Conservation (phyloP, 441 rosid species). For the Croton laevigatus region DNA sequence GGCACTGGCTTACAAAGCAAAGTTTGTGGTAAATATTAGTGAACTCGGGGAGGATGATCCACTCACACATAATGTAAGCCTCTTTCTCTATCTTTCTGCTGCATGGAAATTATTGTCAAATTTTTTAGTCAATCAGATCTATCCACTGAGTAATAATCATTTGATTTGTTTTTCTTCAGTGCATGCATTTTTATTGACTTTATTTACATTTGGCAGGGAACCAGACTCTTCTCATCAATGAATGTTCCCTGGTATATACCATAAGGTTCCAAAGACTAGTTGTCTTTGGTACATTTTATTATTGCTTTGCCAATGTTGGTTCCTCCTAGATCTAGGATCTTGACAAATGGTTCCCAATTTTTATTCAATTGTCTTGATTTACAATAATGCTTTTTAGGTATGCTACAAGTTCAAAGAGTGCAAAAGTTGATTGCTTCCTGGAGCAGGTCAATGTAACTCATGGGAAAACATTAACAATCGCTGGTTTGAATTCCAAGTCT, state of each 20-base stretch:
- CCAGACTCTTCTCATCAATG: conserved; percentile 31
- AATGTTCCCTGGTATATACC: conserved; percentile 70
- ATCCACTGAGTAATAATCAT: neutral
- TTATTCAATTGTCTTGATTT: conserved; percentile 12
- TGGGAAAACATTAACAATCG: conserved; percentile 47
- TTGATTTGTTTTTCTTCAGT: conserved; percentile 4
- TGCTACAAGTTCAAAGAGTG: conserved; percentile 35
- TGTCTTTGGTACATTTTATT: conserved; percentile 23
- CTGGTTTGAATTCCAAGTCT: conserved; percentile 41
- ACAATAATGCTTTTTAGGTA: conserved; percentile 47
- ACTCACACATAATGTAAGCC: conserved; percentile 58
- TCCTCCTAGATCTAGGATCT: conserved; percentile 16
- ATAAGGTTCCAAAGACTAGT: conserved; percentile 18
- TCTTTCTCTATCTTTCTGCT: neutral
- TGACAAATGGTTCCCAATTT: conserved; percentile 13
- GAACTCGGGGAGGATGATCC: conserved; percentile 63
- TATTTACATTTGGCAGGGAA: conserved; percentile 47
- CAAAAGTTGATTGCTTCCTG: conserved; percentile 34
- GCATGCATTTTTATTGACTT: conserved; percentile 11
- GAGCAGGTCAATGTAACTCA: conserved; percentile 40
- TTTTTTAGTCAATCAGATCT: neutral
- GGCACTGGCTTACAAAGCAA: conserved; percentile 44
- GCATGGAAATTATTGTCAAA: neutral
- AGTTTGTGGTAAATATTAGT: conserved; percentile 59
- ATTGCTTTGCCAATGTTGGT: neutral